Evolutionary conservation across 495 filamentous ascomycete genomes (phyloP), one percentile per base, ranked within the genome.

Genomic region (Aspergillus taichungensis): DNA sequence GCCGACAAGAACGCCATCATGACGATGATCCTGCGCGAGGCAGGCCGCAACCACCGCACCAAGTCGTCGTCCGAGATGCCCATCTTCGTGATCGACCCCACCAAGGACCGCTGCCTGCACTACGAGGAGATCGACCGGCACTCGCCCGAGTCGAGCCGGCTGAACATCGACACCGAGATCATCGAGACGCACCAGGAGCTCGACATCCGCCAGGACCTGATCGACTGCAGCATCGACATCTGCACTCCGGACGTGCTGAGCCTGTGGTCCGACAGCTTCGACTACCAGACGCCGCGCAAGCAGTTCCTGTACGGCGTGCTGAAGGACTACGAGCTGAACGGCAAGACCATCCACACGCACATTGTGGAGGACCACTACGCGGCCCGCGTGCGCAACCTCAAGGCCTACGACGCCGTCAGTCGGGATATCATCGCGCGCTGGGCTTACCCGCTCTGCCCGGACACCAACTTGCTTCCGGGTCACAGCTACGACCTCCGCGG

Each of bases 201-300:
- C 46, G 88, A 94, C 47, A 66, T 95, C 27, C 83, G 91, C 5
- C 75, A 83, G 37, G 92, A 99, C 54, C 68, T 99, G 41, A 85
- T 96, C 43, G 94, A 99, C 66, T 92, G 87, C 55, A 86, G 83
- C 43, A 91, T 99, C 59, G 92, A 99, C 57, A 97, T 99, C 50
- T 99, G 94, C 63, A 95, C 94, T 0, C 88, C 90, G 0, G 92
- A 97, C 54, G 88, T 95, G 13, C 73, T 97, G 36, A 88, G 89
- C 28, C 67, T 95, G 46, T 99, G 92, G 87, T 89, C 88, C 6
- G 92, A 99, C 59, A 94, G 88, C 59, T 99, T 99, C 62, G 92
- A 99, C 65, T 96, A 92, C 66, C 84, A 95, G 56, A 72, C 85
- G 4, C 85, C 92, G 6, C 79, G 92, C 43, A 82, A 82, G 51